Evolutionary conservation across 768 basidiomycete genomes (phyloP), one percentile per base, ranked within the genome.

Genomic region (Lactarius psammicola): DNA sequence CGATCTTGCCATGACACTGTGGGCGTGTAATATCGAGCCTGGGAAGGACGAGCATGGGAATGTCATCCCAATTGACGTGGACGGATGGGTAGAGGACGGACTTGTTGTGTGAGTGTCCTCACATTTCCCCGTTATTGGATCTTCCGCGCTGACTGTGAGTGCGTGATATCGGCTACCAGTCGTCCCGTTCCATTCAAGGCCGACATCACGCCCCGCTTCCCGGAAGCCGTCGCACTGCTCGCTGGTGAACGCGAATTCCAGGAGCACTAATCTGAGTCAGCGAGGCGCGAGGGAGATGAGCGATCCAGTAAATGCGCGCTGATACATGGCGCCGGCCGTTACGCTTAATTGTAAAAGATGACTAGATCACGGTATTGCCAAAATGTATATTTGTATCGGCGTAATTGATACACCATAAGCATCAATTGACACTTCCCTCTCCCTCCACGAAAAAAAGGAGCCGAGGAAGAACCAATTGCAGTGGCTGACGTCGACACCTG

Each of bases 1-100:
- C 38, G 63, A 66, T 34, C 71, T 76, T 18, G 76, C 76, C 5
- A 65, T 66, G 36, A 65, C 74, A 1, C 66, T 79, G 28, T 72
- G 68, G 63, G 72, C 72, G 18, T 66, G 60, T 44, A 68, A 61
- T 40, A 61, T 74, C 40, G 59, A 60, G 26, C 23, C 42, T 33
- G 59, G 38, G 46, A 44, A 13, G 46, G 60, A 49, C 44, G 56
- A 10, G 26, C 34, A 18, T 31, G 58, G 58, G 7, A 20, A 59
- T 20, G 38, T 40, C 10, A 38, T 49, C 46, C 58, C 23, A 8
- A 38, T 62, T 20, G 28, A 56, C 30, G 55, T 34, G 8, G 33
- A 28, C 18, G 55, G 55, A 8, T 56, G 11, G 2, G 11, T 56
- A 13, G 55, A 57, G 30, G 18, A 57, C 56, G 56, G 56, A 15